phyloP scores from a whole-genome alignment of 495 filamentous ascomycete species.

The Aspergillus ostianus region DNA sequence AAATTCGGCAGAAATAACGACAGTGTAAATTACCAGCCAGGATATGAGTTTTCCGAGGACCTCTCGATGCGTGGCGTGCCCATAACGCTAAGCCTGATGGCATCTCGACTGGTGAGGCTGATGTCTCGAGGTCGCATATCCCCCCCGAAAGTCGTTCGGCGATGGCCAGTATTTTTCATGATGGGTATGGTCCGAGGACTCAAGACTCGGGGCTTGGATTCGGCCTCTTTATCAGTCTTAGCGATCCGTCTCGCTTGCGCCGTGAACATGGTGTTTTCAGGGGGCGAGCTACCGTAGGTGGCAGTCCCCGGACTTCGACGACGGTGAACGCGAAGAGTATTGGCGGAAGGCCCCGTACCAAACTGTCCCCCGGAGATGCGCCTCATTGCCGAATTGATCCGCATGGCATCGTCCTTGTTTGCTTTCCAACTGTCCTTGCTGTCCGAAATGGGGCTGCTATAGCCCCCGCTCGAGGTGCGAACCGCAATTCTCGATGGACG shows the following conservation, averaged over 20 bases:
- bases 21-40: slow-evolving; percentile 17
- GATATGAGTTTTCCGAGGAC: slow-evolving; percentile 11
- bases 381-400: slow-evolving; percentile 63
- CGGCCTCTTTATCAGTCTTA: slow-evolving; percentile 59
- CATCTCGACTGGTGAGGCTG: slow-evolving; percentile 43
- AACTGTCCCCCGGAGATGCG: slow-evolving; percentile 46
- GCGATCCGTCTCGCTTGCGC: slow-evolving; percentile 71
- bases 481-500: slow-evolving; percentile 50
- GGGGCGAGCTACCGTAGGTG: slow-evolving; percentile 54
- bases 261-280: slow-evolving; percentile 62
- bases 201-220: slow-evolving; percentile 56
- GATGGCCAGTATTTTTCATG: slow-evolving; percentile 54
- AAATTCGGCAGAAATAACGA: slow-evolving; percentile 20
- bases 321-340: slow-evolving; percentile 49
- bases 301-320: slow-evolving; percentile 62
- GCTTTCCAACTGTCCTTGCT: slow-evolving; percentile 46
- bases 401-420: slow-evolving; percentile 56
- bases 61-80: slow-evolving; percentile 26
- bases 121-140: slow-evolving; percentile 47
- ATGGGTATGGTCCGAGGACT: slow-evolving; percentile 65
- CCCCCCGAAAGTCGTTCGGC: slow-evolving; percentile 52
- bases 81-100: slow-evolving; percentile 44
- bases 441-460: slow-evolving; percentile 38
- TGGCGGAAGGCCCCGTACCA: slow-evolving; percentile 28
- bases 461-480: slow-evolving; percentile 47